Evolutionary conservation across 129 eudicot species (phyloP), one percentile per base, ranked within the genome.

Genomic region (Helichrysum umbraculigerum): DNA sequence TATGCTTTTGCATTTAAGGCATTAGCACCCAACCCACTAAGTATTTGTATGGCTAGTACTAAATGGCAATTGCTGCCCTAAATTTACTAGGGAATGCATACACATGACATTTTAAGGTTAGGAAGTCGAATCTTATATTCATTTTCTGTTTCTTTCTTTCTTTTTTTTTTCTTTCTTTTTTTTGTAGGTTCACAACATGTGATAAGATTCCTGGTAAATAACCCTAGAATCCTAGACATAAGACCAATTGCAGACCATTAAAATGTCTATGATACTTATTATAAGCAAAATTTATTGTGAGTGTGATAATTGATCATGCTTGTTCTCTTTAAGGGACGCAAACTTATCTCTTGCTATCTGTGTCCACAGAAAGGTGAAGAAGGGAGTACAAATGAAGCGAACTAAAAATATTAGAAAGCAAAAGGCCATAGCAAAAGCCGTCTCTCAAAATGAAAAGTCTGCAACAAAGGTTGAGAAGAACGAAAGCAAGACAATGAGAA

Each of bases 351-450:
- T 29, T 34, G 79, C 12, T 75, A n/a, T 41, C 8, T 47, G 52
- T 32, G 29, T 56, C 58, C 41, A 63, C 84, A 93, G 98, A 69
- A 93, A 87, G 75, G 28, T 71, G 21, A 89, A 85, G 75, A 87
- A 69, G 81, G 98, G 97, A 50, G 88, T 89, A 68, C 98, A 91
- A 51, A 88, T 93, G 98, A 93, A 93, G 84, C 85, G 97, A 79
- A 77, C 90, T 1, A 88, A 88, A 78, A 90, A 90, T 76, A 85
- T 66, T 16, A 82, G 97, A 35, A 88, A 77, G 86, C 79, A n/a
- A 81, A 93, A 93, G 64, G 98, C 98, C 64, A 82, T 85, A 20
- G 98, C 91, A 47, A 93, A 90, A 88, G 97, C 98, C 8, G 84
- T 88, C 44, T 88, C 97, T 73, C 77, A 71, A 71, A 83, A n/a